These are phyloP conservation scores for Taphrina pruni DNA, from an alignment of 1,139 yeast species.

Conservation along the genomic window DNA sequence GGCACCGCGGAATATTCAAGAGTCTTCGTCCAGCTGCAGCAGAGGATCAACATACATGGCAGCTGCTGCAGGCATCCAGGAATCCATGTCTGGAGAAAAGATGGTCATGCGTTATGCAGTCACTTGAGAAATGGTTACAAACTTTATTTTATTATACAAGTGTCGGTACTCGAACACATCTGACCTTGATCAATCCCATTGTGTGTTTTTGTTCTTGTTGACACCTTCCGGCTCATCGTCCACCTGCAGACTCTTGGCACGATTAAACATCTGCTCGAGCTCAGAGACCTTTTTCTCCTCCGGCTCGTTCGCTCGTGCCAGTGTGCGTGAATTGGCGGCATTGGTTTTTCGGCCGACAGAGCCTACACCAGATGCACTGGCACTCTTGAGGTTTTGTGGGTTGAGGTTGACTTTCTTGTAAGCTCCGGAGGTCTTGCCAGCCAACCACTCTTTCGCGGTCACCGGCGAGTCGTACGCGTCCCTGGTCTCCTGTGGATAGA, in stretches of 20 bases:
- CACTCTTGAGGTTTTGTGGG: constrained; percentile 17
- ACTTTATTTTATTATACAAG: constrained; percentile 6
- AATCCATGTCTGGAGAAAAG: too few species aligned
- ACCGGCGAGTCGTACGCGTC: constrained; percentile 15
- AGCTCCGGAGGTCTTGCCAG: neutral
- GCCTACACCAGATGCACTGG: constrained; percentile 33
- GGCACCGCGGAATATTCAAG: neutral
- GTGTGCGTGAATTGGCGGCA: neutral
- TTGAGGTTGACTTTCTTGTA: constrained; percentile 24
- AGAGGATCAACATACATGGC: too few species aligned
- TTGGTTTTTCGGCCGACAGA: constrained; percentile 12
- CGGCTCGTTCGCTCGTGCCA: constrained; percentile 9
- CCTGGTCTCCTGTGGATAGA: constrained; percentile 26
- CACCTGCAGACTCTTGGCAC: constrained; percentile 25
- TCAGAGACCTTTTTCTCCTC: constrained; percentile 25
- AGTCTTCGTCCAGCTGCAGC: neutral
- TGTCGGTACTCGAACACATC: neutral
- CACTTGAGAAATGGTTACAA: neutral
- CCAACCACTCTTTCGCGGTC: constrained; percentile 10
- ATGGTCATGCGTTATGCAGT: too few species aligned
- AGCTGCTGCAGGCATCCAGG: too few species aligned
- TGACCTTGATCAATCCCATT: constrained; percentile 22
- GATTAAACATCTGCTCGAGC: constrained; percentile 37
- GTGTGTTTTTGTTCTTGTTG: constrained; percentile 28
- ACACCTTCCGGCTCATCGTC: constrained; percentile 35